Conservation (phyloP, 1,284 basidiomycete genomes). For the Microbotryum silenes-acaulis region DNA sequence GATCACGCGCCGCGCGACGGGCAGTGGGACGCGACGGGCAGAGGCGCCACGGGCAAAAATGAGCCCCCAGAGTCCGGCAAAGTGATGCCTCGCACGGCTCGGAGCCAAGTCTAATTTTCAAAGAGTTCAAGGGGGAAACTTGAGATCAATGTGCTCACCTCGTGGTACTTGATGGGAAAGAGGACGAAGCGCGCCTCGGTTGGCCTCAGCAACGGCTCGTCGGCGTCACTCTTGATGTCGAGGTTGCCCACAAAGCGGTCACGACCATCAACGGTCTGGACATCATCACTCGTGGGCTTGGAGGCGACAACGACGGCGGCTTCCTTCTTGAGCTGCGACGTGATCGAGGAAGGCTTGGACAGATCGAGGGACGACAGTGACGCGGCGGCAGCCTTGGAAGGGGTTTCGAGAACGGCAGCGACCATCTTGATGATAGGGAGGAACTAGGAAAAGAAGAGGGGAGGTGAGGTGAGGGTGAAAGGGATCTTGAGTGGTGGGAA, state of each 20-base stretch:
- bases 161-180: constrained; percentile 40
- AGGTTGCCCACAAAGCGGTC: constrained; percentile 39
- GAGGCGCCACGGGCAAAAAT: background rate
- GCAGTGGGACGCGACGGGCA: background rate
- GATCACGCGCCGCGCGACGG: background rate
- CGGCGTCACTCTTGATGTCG: constrained; percentile 36
- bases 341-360: constrained; percentile 37
- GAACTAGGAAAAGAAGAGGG: constrained; percentile 28
- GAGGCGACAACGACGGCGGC: constrained; percentile 18
- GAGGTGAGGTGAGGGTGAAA: too few species aligned
- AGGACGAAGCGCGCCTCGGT: constrained; percentile 41
- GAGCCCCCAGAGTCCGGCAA: background rate
- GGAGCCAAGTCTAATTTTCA: background rate
- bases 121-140: background rate
- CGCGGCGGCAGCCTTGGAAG: constrained; percentile 46
- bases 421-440: constrained; percentile 37
- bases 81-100: background rate
- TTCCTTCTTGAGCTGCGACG: constrained; percentile 8
- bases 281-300: background rate
- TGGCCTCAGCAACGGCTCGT: constrained; percentile 38
- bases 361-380: constrained; percentile 45
- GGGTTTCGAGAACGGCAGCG: constrained; percentile 43
- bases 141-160: constrained; percentile 26
- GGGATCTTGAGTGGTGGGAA: too few species aligned
- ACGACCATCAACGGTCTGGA: constrained; percentile 14